Evolutionary conservation across 371 early-diverging fungal genomes (phyloP), one percentile per base, ranked within the genome.

Genomic region (Mucor lusitanicus): DNA sequence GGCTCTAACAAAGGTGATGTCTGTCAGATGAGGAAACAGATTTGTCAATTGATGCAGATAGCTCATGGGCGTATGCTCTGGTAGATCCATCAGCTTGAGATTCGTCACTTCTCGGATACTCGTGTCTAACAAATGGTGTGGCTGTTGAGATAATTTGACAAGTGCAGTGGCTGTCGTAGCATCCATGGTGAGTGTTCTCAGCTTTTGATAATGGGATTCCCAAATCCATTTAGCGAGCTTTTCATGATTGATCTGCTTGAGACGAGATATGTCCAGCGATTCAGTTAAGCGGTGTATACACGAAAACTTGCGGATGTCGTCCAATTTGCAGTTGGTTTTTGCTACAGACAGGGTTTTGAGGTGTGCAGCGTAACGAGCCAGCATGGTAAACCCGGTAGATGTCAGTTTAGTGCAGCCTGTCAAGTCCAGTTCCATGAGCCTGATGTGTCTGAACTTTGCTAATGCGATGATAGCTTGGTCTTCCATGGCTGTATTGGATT

Each of bases 371-470:
- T 63, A 71, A 12, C 63, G 48, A 25, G 73, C 77, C 28, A 77
- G 37, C 11, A 64, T 46, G 1, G 58, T 50, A 37, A 79, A 61
- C 1, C 77, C 75, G 9, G 53, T 63, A 12, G 62, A 25, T 11
- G 73, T 75, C 8, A 79, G 19, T 19, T 65, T 60, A 0, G 25
- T 44, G n/a, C 80, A 79, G 1, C 75, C 77, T 3, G 73, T 72
- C 12, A 79, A 32, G 39, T 79, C 75, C 2, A 79, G 28, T 48
- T 74, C 68, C n/a, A 58, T 50, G 3, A 79, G 59, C 12, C 55
- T 58, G 40, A 79, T 72, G 17, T 72, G 70, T 30, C 77, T 56
- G 37, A 79, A 77, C 30, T 79, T 79, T 11, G 75, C 77, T 2
- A 79, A 28, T 4, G 77, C 74, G 6, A 61, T 50, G n/a, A 75